Evolutionary conservation across 2,329 filamentous ascomycete species (phyloP).

Genomic region (Mycogone perniciosa): DNA sequence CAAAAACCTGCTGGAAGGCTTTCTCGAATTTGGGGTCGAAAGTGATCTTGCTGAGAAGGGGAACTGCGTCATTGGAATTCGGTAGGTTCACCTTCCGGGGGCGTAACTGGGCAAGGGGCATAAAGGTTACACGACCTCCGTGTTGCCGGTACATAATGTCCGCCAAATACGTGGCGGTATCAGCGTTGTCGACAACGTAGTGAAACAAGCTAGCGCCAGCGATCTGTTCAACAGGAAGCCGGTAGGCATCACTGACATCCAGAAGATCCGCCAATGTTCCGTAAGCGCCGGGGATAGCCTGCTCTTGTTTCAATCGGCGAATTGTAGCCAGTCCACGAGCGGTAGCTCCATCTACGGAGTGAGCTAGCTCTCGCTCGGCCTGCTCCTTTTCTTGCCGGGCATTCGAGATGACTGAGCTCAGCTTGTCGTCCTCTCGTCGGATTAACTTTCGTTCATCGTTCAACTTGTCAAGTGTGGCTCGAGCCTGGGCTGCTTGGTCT

Average conservation of each 20-base stretch:
- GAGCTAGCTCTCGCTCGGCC: constrained; percentile 69
- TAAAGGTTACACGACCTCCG: constrained; percentile 85
- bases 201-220: constrained; percentile 91
- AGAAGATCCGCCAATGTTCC: constrained; percentile 92
- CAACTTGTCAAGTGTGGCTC: constrained; percentile 70
- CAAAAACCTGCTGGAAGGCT: constrained; percentile 92
- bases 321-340: constrained; percentile 83
- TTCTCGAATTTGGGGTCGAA: constrained; percentile 73
- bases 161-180: constrained; percentile 75
- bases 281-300: constrained; percentile 78
- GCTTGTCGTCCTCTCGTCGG: constrained; percentile 81
- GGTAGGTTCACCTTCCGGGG: constrained; percentile 69
- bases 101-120: constrained; percentile 79
- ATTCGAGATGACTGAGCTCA: constrained; percentile 70
- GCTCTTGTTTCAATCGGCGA: constrained; percentile 70
- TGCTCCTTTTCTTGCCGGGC: constrained; percentile 70
- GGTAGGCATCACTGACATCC: constrained; percentile 75
- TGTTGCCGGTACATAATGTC: constrained; percentile 72
- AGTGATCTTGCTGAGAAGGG: constrained; percentile 75
- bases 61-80: constrained; percentile 78
- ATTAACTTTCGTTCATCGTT: constrained; percentile 83
- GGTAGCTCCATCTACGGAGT: constrained; percentile 85
- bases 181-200: constrained; percentile 88
- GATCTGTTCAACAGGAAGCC: constrained; percentile 85
- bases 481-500: constrained; percentile 68